Percentiles rank a stretch among this genome's conserved stretches.
These are phyloP conservation scores for Gynandropsis gynandra DNA, from an alignment of 345 rosid species.

Conservation along the genomic window DNA sequence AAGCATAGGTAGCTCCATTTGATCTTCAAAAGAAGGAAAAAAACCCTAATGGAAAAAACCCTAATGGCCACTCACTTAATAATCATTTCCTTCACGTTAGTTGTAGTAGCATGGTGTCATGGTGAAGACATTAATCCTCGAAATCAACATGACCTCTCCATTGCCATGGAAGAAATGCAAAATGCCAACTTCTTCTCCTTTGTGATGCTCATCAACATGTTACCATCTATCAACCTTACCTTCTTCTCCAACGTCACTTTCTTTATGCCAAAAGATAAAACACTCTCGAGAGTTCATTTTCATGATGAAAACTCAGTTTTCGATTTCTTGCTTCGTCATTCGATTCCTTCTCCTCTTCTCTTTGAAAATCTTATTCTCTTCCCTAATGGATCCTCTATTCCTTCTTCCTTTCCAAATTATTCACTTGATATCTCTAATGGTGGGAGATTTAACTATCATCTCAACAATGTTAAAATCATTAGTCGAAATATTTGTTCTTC, in stretches of 20 bases:
- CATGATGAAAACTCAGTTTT: constrained; percentile 25
- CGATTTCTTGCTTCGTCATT: constrained; percentile 62
- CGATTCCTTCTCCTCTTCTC: constrained; percentile 59
- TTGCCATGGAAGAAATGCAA: constrained; percentile 65
- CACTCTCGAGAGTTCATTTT: constrained; percentile 33
- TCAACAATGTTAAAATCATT: constrained; percentile 54
- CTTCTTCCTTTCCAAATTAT: constrained; percentile 43
- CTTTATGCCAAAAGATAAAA: constrained; percentile 67
- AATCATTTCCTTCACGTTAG: constrained; percentile 11
- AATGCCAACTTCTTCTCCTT: constrained; percentile 64
- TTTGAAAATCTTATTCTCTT: constrained; percentile 50
- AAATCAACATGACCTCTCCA: constrained; percentile 30
- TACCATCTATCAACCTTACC: constrained; percentile 22
- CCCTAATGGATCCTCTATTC: constrained; percentile 55
- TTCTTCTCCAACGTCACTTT: constrained; percentile 45
- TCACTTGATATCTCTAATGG: constrained; percentile 39
- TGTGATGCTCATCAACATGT: constrained; percentile 65
- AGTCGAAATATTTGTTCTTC: constrained; percentile 56
- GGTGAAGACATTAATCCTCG: constrained; percentile 15
- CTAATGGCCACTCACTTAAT: constrained; percentile 3
- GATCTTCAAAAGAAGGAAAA: neutral
- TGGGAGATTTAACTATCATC: constrained; percentile 40
- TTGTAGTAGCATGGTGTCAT: constrained; percentile 13
- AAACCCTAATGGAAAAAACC: neutral
- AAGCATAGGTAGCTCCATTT: no score